Conservation (phyloP, 2,329 filamentous ascomycete species). For the Whalleya microplaca region DNA sequence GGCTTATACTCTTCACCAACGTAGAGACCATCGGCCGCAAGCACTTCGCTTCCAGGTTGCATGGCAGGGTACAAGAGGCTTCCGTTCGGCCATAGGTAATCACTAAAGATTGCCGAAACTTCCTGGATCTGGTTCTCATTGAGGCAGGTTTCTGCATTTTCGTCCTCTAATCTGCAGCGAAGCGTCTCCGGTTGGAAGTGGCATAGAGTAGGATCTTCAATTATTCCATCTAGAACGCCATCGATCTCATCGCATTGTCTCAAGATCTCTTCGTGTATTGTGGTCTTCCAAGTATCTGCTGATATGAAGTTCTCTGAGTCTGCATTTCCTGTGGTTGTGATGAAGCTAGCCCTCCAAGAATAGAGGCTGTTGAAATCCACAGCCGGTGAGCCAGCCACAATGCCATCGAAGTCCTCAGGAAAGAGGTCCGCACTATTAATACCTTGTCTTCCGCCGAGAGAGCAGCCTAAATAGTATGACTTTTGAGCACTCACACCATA, state of each 20-base stretch:
- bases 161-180: slow-evolving; percentile 36
- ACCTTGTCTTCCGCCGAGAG: slow-evolving; percentile 62
- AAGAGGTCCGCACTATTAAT: slow-evolving; percentile 56
- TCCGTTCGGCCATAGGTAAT: slow-evolving; percentile 47
- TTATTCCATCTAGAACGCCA: slow-evolving; percentile 44
- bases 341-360: slow-evolving; percentile 47
- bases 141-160: slow-evolving; percentile 42
- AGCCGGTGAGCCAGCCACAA: slow-evolving; percentile 54
- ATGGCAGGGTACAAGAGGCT: slow-evolving; percentile 52
- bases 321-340: slow-evolving; percentile 44
- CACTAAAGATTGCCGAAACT: slow-evolving; percentile 46
- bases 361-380: slow-evolving; percentile 41
- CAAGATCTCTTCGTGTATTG: slow-evolving; percentile 37
- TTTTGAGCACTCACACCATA: slow-evolving; percentile 46
- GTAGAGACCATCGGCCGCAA: slow-evolving; percentile 44
- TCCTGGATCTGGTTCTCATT: slow-evolving; percentile 46
- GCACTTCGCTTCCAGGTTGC: slow-evolving; percentile 49
- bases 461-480: slow-evolving; percentile 62
- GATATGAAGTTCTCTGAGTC: slow-evolving; percentile 34
- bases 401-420: slow-evolving; percentile 61
- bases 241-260: slow-evolving; percentile 47
- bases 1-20: slow-evolving; percentile 45
- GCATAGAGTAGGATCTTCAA: slow-evolving; percentile 44
- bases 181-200: slow-evolving; percentile 40
- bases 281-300: slow-evolving; percentile 33